Conservation (phyloP, 352 stramenopile species). For the Thalassiosira exigua region DNA sequence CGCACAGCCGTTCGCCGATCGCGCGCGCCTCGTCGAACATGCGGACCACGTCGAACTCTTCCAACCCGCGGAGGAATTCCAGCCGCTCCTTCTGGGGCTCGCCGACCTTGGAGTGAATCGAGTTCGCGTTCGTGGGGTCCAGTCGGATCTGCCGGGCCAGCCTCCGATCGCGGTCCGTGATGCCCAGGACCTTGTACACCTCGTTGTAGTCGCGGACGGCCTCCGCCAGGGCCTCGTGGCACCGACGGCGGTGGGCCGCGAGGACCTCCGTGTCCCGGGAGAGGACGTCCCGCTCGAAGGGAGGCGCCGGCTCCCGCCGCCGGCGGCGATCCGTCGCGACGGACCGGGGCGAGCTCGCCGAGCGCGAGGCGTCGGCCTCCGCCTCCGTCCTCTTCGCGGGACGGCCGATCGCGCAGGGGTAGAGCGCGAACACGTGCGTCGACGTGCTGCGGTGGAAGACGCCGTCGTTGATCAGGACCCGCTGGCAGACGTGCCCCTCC, state of each 20-base stretch:
- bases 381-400: not conserved
- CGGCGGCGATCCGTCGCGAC: not conserved
- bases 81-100: not conserved
- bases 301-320: not conserved
- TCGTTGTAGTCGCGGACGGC: slow-evolving; percentile 5
- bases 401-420: slow-evolving; percentile 31
- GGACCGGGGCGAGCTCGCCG: not conserved
- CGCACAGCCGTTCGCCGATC: slow-evolving; percentile 26
- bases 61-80: slow-evolving; percentile 6
- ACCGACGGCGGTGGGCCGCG: slow-evolving; percentile 27
- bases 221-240: not conserved
- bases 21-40: slow-evolving; percentile 12
- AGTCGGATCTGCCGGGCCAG: not conserved
- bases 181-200: slow-evolving; percentile 9
- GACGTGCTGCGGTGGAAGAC: slow-evolving; percentile 29
- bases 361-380: not conserved
- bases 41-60: slow-evolving; percentile 15
- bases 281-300: slow-evolving; percentile 19
- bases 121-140: not conserved
- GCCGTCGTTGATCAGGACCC: slow-evolving; percentile 29
- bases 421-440: slow-evolving; percentile 48
- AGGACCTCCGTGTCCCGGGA: slow-evolving; percentile 29
- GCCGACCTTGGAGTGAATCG: not conserved
- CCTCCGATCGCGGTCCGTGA: not conserved
- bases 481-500: slow-evolving; percentile 36